phyloP scores from a whole-genome alignment of 2,329 filamentous ascomycete genomes.

The Verticillium longisporum region DNA sequence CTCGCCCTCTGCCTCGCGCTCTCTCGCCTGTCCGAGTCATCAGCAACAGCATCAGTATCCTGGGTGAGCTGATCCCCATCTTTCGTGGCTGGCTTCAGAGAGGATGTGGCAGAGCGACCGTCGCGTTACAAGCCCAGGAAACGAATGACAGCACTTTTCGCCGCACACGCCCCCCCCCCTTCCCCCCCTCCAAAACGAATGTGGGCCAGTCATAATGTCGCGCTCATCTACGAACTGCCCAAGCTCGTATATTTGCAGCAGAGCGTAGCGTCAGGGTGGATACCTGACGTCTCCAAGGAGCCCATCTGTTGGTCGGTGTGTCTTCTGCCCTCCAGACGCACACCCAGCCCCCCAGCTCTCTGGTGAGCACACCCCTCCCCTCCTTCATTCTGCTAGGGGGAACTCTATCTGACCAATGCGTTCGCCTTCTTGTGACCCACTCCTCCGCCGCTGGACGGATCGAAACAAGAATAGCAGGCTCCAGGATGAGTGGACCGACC shows the following conservation, averaged over 20 bases:
- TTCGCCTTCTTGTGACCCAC: neutral
- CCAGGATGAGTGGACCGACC: neutral
- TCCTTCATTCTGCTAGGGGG: neutral
- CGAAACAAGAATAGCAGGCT: neutral
- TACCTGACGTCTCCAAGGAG: neutral
- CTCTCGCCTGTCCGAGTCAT: neutral
- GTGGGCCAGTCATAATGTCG: slow-evolving; percentile 38
- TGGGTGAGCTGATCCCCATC: neutral
- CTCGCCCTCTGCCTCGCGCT: neutral
- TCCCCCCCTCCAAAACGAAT: slow-evolving; percentile 19
- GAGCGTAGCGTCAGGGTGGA: slow-evolving; percentile 27
- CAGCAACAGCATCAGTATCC: neutral
- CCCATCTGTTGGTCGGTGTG: slow-evolving; percentile 6
- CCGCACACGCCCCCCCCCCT: slow-evolving; percentile 1
- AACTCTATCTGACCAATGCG: neutral
- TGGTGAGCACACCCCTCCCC: slow-evolving; percentile 17
- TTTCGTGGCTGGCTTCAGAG: neutral
- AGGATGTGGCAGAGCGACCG: slow-evolving; percentile 4
- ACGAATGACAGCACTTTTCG: slow-evolving; percentile 2
- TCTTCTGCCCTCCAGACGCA: slow-evolving; percentile 17
- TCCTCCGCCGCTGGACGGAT: neutral
- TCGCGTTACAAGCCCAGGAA: neutral
- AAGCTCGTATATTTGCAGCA: slow-evolving; percentile 41
- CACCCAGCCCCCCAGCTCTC: slow-evolving; percentile 1
- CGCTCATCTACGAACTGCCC: slow-evolving; percentile 32